phyloP scores from a whole-genome alignment of 495 filamentous ascomycete species.

The Tuber magnatum region DNA sequence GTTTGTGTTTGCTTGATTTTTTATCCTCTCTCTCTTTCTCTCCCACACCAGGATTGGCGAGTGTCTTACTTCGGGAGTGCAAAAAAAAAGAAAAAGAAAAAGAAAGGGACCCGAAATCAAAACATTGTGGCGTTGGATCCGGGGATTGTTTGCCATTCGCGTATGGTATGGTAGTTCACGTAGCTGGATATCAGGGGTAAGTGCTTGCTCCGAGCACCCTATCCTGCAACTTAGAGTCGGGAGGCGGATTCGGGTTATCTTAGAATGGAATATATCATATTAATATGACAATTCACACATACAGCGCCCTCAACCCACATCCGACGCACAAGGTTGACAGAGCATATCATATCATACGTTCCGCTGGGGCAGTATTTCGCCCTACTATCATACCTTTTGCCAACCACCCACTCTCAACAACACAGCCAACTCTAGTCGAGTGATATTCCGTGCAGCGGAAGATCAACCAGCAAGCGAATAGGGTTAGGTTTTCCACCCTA shows the following conservation, averaged over 20 bases:
- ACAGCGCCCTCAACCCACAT: not conserved
- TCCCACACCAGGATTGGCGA: not conserved
- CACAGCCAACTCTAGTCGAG: not conserved
- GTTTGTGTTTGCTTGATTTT: constrained; percentile 17
- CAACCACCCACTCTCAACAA: not conserved
- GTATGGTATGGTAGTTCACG: not conserved
- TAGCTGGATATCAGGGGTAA: not conserved
- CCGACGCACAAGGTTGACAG: not conserved
- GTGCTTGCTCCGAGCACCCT: not conserved
- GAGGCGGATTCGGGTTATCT: not conserved
- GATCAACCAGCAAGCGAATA: not conserved
- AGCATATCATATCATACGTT: not conserved
- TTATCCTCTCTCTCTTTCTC: not conserved
- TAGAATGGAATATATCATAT: not conserved
- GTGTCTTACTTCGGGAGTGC: not conserved
- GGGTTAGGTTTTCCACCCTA: not conserved
- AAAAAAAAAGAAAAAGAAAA: too few relatives aligned
- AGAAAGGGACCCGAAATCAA: not conserved
- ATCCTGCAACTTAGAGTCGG: not conserved
- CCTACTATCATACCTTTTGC: not conserved
- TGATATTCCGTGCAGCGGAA: not conserved
- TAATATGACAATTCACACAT: too few relatives aligned
- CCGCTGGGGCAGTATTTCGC: not conserved
- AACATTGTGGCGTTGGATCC: not conserved
- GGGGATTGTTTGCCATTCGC: constrained; percentile 3